Percentiles rank a stretch among this genome's conserved stretches.
These are phyloP conservation scores for Daldinia bambusicola DNA, from an alignment of 495 filamentous ascomycete genomes.

Conservation along the genomic window DNA sequence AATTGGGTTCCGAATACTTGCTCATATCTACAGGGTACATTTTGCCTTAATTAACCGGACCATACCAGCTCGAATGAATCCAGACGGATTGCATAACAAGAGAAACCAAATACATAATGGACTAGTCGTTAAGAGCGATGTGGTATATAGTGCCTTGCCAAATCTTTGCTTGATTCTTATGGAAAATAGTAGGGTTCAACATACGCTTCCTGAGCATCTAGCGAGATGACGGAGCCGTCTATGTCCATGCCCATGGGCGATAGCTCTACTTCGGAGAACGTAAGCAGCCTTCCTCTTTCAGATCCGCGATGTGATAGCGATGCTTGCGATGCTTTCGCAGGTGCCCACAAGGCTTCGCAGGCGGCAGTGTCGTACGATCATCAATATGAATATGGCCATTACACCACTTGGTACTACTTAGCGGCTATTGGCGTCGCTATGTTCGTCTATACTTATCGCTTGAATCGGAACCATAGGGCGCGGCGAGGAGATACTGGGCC, in stretches of 20 bases:
- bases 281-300: conserved; percentile 47
- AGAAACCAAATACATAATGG: conserved; percentile 24
- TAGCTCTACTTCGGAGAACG: conserved; percentile 29
- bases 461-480: conserved; percentile 28
- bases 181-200: neutral
- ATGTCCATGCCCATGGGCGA: conserved; percentile 30
- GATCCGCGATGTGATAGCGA: conserved; percentile 52
- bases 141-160: neutral
- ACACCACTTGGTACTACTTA: conserved; percentile 49
- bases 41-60: conserved; percentile 38
- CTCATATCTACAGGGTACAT: conserved; percentile 8
- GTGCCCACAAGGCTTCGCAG: conserved; percentile 48
- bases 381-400: conserved; percentile 53
- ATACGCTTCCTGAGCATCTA: neutral
- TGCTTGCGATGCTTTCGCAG: conserved; percentile 49
- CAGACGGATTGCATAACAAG: conserved; percentile 14
- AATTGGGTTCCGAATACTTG: conserved; percentile 33
- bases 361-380: conserved; percentile 43
- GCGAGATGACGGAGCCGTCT: conserved; percentile 2
- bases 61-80: conserved; percentile 14
- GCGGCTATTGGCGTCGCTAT: conserved; percentile 46
- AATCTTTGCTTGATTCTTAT: neutral
- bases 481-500: neutral
- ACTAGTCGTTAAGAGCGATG: neutral
- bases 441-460: conserved; percentile 35